Percentiles rank a stretch among this genome's conserved stretches.
These are phyloP conservation scores for Solanum aculeatissimum DNA, from an alignment of 305 asterid species.

Conservation along the genomic window DNA sequence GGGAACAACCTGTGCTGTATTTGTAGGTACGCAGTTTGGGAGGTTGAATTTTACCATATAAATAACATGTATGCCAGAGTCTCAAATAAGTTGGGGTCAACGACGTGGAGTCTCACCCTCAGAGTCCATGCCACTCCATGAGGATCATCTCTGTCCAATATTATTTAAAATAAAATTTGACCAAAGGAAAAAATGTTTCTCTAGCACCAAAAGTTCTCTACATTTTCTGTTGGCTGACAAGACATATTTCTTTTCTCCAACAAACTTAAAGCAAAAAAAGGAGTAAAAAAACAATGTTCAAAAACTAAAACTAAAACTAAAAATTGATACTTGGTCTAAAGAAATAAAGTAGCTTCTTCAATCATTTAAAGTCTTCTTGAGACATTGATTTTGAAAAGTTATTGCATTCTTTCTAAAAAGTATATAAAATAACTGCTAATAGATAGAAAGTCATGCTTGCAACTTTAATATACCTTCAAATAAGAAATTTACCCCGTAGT, in stretches of 20 bases:
- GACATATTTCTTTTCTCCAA: background rate
- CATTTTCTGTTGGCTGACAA: background rate
- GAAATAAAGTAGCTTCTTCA: no score
- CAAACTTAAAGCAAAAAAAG: background rate
- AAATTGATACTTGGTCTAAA: no score
- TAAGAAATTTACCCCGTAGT: background rate
- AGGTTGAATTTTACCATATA: background rate
- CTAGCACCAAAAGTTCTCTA: background rate
- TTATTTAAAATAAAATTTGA: background rate
- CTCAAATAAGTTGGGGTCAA: background rate
- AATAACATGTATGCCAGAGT: background rate
- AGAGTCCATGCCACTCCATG: background rate
- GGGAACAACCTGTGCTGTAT: background rate
- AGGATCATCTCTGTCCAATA: background rate
- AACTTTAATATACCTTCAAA: background rate
- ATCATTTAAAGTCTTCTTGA: no score
- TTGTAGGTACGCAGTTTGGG: background rate
- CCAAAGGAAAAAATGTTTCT: background rate
- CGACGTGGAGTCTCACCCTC: background rate
- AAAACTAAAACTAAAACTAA: no score
- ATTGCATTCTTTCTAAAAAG: background rate
- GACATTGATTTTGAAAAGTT: no score
- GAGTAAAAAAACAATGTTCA: background rate
- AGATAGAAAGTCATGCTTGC: background rate
- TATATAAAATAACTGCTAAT: background rate